These are phyloP conservation scores for Sarocladium strictum DNA, from an alignment of 2,329 filamentous ascomycete species.

Conservation along the genomic window DNA sequence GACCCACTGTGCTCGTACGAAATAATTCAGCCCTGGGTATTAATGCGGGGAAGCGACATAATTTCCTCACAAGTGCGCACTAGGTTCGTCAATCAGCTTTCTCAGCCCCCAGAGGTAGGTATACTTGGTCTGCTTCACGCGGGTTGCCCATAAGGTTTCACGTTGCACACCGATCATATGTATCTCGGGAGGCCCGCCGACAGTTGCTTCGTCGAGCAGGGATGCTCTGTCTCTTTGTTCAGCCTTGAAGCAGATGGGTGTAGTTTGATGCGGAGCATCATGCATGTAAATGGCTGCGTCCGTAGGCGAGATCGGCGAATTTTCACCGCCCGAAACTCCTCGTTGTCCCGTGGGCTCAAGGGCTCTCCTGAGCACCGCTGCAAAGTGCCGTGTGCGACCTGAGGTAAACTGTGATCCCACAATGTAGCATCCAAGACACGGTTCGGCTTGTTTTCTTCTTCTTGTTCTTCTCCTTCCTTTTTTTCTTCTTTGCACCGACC, in stretches of 20 bases:
- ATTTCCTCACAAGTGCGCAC: not conserved
- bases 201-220: not conserved
- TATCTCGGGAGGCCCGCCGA: not conserved
- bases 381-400: no score
- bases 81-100: no score
- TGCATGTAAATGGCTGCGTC: not conserved
- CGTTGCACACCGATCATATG: not conserved
- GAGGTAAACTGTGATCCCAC: no score
- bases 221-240: not conserved
- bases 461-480: no score
- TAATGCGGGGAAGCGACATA: not conserved
- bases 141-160: not conserved
- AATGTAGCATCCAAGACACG: not conserved
- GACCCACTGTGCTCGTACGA: not conserved
- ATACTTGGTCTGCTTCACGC: not conserved
- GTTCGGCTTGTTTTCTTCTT: not conserved
- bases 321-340: not conserved
- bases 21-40: not conserved
- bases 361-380: no score
- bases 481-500: not conserved
- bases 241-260: not conserved
- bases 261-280: not conserved
- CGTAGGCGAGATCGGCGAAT: not conserved
- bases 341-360: no score
- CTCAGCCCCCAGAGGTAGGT: not conserved